Conservation (phyloP, 306 rosid species). For the Carpinus fangiana region DNA sequence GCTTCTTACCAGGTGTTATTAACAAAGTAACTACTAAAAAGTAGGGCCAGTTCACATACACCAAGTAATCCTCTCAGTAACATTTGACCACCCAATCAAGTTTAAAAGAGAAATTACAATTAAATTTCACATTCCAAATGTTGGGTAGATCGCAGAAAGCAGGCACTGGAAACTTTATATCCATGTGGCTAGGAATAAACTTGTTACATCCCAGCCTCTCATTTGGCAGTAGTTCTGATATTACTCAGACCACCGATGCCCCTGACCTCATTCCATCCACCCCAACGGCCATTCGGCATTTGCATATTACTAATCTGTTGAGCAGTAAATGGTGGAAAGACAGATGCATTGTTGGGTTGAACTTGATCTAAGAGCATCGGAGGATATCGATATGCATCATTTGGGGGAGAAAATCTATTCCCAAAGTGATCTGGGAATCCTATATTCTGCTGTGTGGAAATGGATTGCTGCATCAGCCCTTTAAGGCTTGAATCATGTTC, state of each 20-base stretch:
- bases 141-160: conserved; percentile 13
- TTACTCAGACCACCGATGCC: conserved; percentile 35
- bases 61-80: conserved; percentile 4
- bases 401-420: no score
- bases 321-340: conserved; percentile 36
- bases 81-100: conserved; percentile 18
- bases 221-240: conserved; percentile 39
- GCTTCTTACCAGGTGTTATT: conserved; percentile 8
- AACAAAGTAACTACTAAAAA: conserved; percentile 6
- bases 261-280: conserved; percentile 43
- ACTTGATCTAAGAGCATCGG: no score
- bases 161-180: not conserved
- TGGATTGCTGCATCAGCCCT: no score
- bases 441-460: no score
- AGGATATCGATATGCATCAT: no score
- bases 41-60: conserved; percentile 9
- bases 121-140: conserved; percentile 15
- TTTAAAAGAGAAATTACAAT: conserved; percentile 12
- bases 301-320: no score
- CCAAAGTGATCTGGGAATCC: no score
- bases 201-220: conserved; percentile 33
- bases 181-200: conserved; percentile 34
- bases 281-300: conserved; percentile 9
- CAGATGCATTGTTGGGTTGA: conserved; percentile 38
- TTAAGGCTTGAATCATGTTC: no score